Base-by-base conservation (phyloP, 768 basidiomycete species). In the Fistulinella prunicolor region DNA sequence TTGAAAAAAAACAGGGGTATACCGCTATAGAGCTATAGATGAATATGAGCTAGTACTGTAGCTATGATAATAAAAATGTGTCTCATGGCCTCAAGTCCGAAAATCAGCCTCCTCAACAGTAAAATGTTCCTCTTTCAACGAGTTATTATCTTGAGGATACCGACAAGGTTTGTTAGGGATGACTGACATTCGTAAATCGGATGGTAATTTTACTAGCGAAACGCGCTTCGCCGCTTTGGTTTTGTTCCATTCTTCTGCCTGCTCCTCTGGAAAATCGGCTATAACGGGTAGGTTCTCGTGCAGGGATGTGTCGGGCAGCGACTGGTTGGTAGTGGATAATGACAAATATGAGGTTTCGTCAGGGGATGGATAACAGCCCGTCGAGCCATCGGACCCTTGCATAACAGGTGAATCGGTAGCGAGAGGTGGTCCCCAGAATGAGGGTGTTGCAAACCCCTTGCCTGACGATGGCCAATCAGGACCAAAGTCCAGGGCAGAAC, bases 241-340 rank as follows among this genome's bases (percentile, higher is more conserved):
- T 64, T 83, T 83, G 67, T 89, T 74, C 91, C 91, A 94, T 43
- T 86, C 85, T 63, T 92, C 90, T n/a, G 91, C 89, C 65, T 85
- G 76, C 63, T 91, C 88, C 38, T 78, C 76, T 22, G 64, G 63
- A 19, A 61, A 70, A 58, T 83, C 81, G 16, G 64, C 65, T 24
- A 70, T 72, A 20, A 72, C 73, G 53, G 69, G 72, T 56, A 73
- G 73, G 42, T 68, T 74, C 55, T 81, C 78, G 47, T 76, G 79
- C 12, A 62, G 49, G n/a, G 55, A 50, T 36, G 49, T 29, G 19
- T 63, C 57, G 34, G 42, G 57, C 12, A 63, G 54, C 22, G 53
- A 54, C 46, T 43, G 62, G 30, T 53, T 54, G 39, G 45, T 50
- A 21, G 34, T 53, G 26, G 55, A 55, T 51, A 55, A 42, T 6